phyloP scores from a whole-genome alignment of 192 early-diverging fungal species.

The Linnemannia schmuckeri region DNA sequence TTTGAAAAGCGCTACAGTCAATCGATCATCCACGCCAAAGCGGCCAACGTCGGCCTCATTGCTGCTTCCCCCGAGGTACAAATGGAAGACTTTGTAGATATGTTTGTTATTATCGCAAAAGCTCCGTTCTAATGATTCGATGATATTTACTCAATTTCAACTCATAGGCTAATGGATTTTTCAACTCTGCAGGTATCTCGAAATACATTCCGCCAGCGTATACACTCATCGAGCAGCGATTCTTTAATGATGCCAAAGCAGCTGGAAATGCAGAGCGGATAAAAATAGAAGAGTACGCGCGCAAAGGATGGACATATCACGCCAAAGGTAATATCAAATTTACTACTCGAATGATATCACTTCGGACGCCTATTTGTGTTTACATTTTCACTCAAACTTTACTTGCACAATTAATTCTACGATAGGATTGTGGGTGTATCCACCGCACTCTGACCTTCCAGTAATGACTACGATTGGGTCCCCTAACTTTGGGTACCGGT shows the following conservation, averaged over 20 bases:
- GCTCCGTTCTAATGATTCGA: not conserved
- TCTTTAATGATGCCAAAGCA: conserved; percentile 67
- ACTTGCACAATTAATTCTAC: not conserved
- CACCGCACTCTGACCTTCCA: conserved; percentile 67
- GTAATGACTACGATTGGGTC: conserved; percentile 90
- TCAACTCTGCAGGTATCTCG: conserved; percentile 85
- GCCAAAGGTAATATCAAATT: conserved; percentile 79
- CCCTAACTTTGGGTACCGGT: conserved; percentile 93
- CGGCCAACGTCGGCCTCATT: conserved; percentile 77
- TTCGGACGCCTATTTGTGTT: not conserved
- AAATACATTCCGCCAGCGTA: conserved; percentile 92
- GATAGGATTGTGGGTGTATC: conserved; percentile 82
- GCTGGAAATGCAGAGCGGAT: conserved; percentile 64
- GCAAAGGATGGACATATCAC: conserved; percentile 94
- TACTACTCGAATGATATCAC: too few species aligned
- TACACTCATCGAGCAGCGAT: conserved; percentile 83
- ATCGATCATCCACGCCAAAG: conserved; percentile 67
- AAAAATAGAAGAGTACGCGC: conserved; percentile 81
- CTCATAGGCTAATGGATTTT: conserved; percentile 92
- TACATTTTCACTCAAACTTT: too few species aligned
- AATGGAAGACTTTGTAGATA: not conserved
- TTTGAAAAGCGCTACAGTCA: conserved; percentile 78
- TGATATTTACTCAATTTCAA: not conserved
- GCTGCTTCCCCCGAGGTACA: conserved; percentile 89
- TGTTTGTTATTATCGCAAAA: not conserved